phyloP scores from a whole-genome alignment of 169 alveolate species.

The Eimeria acervulina region DNA sequence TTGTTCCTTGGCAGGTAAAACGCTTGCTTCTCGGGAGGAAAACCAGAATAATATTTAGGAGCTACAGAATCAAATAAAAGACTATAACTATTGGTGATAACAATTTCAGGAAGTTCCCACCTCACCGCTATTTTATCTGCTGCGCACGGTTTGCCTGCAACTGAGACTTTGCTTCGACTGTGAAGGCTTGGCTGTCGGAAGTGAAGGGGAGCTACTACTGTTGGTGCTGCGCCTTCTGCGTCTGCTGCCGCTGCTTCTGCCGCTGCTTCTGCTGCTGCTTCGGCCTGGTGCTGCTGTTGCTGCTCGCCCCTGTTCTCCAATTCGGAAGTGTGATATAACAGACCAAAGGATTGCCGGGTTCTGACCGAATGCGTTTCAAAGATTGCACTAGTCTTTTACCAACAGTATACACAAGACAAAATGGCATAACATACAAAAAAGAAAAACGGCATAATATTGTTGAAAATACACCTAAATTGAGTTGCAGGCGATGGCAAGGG shows the following conservation, averaged over 20 bases:
- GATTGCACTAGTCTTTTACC: not conserved
- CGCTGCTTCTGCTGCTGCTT: constrained; percentile 3
- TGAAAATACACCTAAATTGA: not conserved
- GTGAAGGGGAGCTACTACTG: too few species aligned
- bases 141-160: not conserved
- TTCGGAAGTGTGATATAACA: not conserved
- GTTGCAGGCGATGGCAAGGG: not conserved
- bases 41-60: too few species aligned
- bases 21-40: too few species aligned
- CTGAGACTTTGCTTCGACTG: not conserved
- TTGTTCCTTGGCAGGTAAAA: too few species aligned
- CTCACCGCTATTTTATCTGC: not conserved
- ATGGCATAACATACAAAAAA: not conserved
- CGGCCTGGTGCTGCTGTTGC: not conserved
- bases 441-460: not conserved
- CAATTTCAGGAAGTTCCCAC: too few species aligned
- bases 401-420: not conserved
- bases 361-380: not conserved
- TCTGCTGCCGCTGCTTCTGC: not conserved
- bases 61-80: too few species aligned
- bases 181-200: too few species aligned
- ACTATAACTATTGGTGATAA: too few species aligned
- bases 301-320: not conserved
- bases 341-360: not conserved
- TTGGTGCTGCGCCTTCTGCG: too few species aligned